Base-by-base conservation (phyloP, 371 early-diverging fungal species). In the Actinomucor elegans region DNA sequence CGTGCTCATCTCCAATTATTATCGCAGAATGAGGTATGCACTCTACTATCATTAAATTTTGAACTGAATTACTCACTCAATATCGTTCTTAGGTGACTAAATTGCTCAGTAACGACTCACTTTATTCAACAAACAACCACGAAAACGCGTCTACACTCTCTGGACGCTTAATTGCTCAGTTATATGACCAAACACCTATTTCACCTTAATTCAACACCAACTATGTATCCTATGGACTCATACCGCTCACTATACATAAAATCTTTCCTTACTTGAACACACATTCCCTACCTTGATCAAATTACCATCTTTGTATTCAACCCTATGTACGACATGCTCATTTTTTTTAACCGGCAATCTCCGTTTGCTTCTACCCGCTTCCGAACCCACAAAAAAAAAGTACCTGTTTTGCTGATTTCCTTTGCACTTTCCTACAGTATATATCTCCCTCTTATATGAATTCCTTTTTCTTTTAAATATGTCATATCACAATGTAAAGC, bases 121-220 rank as follows among this genome's bases (percentile, higher is more conserved):
- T 60, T 35, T 58, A 64, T 31, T 20, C 67, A n/a, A 63, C 50
- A 23, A 71, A 70, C 59, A 59, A 69, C 55, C 59, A 64, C 44
- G 69, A 77, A 38, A 65, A 44, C n/a, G 61, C 63, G 2, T 26
- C 56, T 10, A 35, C 61, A 6, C 49, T 77, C n/a, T 61, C 77
- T 15, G 58, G 51, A 42, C 64, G 69, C 21, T 43, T 67, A 7
- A 58, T 77, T 18, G 54, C 64, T 20, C 71, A 67, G 28, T 57
- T 77, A 14, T 69, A 60, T 42, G 70, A 69, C 52, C 69, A 71
- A 56, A 55, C 59, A 23, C 76, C 72, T 9, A 58, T 64, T 14
- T 67, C 75, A 41, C 71, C 73, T 36, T 73, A 61, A 70, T 20
- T 38, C 33, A 36, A 11, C 8, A 33, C 11, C 26, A n/a, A 12